These are phyloP conservation scores for Herpetomonas muscarum DNA, from an alignment of 208 protist species.

Conservation along the genomic window DNA sequence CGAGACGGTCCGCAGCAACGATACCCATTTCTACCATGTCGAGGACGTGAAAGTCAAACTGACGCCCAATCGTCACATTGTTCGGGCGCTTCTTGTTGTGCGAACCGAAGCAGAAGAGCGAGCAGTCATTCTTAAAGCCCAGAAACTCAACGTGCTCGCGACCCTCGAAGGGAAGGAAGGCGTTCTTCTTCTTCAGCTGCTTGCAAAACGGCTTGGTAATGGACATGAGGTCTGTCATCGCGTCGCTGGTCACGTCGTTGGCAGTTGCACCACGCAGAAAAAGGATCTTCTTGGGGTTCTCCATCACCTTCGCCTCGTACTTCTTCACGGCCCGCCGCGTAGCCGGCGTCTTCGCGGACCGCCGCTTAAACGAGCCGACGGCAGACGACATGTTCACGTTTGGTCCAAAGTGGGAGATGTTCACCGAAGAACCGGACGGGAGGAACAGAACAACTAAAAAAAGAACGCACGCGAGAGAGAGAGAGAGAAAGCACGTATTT, in stretches of 20 bases:
- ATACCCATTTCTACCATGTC: conserved; percentile 90
- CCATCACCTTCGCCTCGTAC: conserved; percentile 80
- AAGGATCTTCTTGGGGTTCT: conserved; percentile 82
- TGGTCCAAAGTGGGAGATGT: background rate
- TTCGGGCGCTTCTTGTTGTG: conserved; percentile 89
- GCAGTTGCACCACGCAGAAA: conserved; percentile 63
- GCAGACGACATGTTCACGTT: conserved; percentile 28
- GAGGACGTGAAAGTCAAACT: conserved; percentile 89
- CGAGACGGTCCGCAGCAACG: conserved; percentile 64
- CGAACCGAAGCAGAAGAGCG: conserved; percentile 81
- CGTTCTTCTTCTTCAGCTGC: conserved; percentile 79
- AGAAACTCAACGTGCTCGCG: conserved; percentile 85
- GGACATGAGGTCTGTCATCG: conserved; percentile 67
- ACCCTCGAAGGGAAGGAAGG: conserved; percentile 82
- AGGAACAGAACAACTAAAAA: background rate
- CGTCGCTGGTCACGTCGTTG: conserved; percentile 62
- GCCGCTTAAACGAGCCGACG: conserved; percentile 66
- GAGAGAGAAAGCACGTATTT: background rate
- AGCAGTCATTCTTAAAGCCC: conserved; percentile 92
- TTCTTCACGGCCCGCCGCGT: conserved; percentile 77
- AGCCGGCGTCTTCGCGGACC: conserved; percentile 51
- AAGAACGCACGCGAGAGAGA: background rate
- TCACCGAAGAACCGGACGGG: background rate
- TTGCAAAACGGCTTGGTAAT: conserved; percentile 82
- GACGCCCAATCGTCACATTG: conserved; percentile 79